Evolutionary conservation across 208 protist species (phyloP).

Genomic region (Perkinsela sp.): DNA sequence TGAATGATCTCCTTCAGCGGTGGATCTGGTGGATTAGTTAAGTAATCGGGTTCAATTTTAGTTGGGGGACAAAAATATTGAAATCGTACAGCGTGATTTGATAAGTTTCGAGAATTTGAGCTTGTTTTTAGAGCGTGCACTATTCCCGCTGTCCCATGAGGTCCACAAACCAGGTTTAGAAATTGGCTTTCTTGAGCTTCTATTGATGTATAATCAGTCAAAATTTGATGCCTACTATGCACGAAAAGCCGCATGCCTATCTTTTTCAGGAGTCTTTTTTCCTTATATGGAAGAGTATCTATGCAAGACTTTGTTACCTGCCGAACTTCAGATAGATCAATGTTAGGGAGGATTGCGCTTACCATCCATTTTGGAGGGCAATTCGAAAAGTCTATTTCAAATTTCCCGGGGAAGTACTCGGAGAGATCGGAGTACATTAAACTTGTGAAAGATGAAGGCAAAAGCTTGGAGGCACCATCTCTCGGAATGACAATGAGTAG

Average conservation of each 20-base stretch:
- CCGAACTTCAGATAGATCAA: neutral
- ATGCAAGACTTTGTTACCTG: neutral
- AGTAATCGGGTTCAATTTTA: neutral
- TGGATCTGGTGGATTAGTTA: neutral
- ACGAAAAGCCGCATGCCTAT: neutral
- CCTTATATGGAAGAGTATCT: neutral
- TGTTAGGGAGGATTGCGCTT: neutral
- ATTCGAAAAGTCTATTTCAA: conserved; percentile 27
- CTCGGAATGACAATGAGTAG: conserved; percentile 84
- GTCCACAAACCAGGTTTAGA: no score
- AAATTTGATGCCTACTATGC: neutral
- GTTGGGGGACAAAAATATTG: neutral
- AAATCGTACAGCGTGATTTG: neutral
- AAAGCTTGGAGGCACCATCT: conserved; percentile 48
- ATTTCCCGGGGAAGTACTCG: neutral
- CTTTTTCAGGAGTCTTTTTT: neutral
- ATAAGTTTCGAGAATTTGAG: neutral
- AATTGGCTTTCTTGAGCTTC: no score
- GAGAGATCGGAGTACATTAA: neutral
- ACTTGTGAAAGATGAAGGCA: neutral
- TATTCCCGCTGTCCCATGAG: neutral
- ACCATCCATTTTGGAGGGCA: neutral
- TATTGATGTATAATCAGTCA: neutral
- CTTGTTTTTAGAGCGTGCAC: neutral
- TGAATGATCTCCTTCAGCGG: neutral